Evolutionary conservation across 2,329 filamentous ascomycete genomes (phyloP), one percentile per base, ranked within the genome.

Genomic region (Exophiala aquamarina): DNA sequence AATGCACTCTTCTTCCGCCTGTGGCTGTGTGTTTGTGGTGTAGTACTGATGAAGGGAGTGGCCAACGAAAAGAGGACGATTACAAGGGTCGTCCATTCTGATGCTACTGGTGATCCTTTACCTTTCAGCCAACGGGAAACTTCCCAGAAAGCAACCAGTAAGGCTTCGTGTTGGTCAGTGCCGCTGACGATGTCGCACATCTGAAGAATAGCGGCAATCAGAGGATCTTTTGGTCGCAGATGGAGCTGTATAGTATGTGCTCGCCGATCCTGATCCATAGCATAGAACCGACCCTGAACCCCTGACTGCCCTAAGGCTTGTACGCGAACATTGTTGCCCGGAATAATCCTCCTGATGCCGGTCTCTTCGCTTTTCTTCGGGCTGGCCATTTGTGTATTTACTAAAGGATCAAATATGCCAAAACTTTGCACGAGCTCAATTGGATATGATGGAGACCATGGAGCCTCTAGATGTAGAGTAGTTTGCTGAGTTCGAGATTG

Each of bases 81-180:
- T 3, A 82, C 73, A 37, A 86, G 63, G 2, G 83, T 79, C 3
- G 84, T 85, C 86, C 86, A 91, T 64, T 91, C 87, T 1, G 70
- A 47, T 52, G 85, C 76, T 3, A 67, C 65, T 11, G 73, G 63
- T 6, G 70, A 61, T 3, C 75, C 67, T 3, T 74, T 70, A 61
- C 21, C 55, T 31, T 70, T 69, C 32, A 88, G 70, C 87, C 87
- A 92, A 52, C 82, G 79, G 67, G 86, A 78, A 15, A 81, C 75
- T 61, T 88, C 83, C 78, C 86, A 87, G 85, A 87, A 91, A 2
- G 78, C 81, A 8, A 83, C 76, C 47, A 87, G 69, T 8, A 89
- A 68, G 19, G 73, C 72, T 73, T 86, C 69, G 72, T 84, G 50
- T 69, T 80, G 66, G 47, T 68, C 67, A 15, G 80, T 71, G 5